Evolutionary conservation across 164 flowering plant genomes (phyloP).

Genomic region (Macadamia integrifolia): DNA sequence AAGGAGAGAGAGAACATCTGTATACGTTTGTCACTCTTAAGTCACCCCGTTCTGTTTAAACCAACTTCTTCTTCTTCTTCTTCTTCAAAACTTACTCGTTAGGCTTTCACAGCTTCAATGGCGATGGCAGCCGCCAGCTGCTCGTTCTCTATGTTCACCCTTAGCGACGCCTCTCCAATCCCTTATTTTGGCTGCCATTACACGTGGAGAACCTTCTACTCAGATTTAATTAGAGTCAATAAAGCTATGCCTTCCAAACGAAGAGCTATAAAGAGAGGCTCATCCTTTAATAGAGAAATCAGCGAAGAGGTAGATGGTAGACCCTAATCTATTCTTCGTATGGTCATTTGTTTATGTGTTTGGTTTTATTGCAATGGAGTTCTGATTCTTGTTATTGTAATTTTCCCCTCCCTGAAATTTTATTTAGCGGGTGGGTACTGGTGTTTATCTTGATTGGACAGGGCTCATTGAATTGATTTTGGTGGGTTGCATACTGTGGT

Average conservation of each 20-base stretch:
- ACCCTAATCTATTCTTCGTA: neutral
- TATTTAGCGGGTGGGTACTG: no score
- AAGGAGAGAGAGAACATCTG: no score
- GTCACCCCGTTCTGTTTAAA: neutral
- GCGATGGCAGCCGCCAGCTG: slow-evolving; percentile 13
- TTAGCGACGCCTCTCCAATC: slow-evolving; percentile 1
- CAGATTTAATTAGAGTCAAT: neutral
- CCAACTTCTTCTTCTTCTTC: neutral
- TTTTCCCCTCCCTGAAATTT: no score
- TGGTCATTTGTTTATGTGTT: neutral
- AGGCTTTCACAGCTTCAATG: slow-evolving; percentile 2
- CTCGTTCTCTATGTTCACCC: slow-evolving; percentile 11
- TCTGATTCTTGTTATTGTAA: neutral
- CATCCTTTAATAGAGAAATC: neutral
- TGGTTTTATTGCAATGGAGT: neutral
- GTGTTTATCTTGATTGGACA: no score
- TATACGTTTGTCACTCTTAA: no score
- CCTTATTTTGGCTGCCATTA: slow-evolving; percentile 2
- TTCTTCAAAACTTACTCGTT: neutral
- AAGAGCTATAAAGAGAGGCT: slow-evolving; percentile 2
- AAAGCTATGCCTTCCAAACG: slow-evolving; percentile 1
- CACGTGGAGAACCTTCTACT: slow-evolving; percentile 5
- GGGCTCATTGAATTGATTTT: no score
- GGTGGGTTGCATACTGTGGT: no score
- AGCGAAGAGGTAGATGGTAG: slow-evolving; percentile 17